phyloP scores from a whole-genome alignment of 2,329 filamentous ascomycete genomes.

The Aciculosporium take region DNA sequence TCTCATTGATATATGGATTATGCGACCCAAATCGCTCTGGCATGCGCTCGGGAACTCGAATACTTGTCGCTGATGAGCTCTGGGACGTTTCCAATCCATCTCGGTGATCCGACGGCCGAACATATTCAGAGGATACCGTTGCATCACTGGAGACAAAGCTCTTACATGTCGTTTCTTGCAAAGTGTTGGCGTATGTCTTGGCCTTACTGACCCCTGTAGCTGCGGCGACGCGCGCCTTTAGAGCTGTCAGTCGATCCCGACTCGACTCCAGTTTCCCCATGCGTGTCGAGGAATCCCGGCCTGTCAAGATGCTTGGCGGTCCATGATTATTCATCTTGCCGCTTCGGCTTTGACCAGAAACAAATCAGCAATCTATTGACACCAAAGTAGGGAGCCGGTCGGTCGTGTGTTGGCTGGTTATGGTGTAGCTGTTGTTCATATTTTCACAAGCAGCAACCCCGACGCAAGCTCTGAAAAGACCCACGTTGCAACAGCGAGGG shows the following conservation, averaged over 20 bases:
- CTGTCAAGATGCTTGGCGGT: slow-evolving; percentile 38
- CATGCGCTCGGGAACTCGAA: slow-evolving; percentile 5
- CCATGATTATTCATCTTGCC: slow-evolving; percentile 34
- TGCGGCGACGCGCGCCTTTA: slow-evolving; percentile 68
- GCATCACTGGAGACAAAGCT: slow-evolving; percentile 27
- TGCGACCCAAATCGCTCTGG: slow-evolving; percentile 2
- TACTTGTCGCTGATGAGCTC: slow-evolving; percentile 2
- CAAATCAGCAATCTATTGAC: too few species aligned
- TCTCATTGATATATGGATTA: slow-evolving; percentile 77
- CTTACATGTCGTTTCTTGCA: slow-evolving; percentile 42
- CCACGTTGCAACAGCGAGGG: too few species aligned
- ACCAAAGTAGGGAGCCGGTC: too few species aligned
- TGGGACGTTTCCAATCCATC: slow-evolving; percentile 2
- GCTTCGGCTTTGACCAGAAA: too few species aligned
- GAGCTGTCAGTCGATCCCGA: slow-evolving; percentile 55
- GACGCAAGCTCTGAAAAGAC: too few species aligned
- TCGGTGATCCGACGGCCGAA: not conserved
- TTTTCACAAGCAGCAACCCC: too few species aligned
- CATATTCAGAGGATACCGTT: slow-evolving; percentile 10
- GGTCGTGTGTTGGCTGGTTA: too few species aligned
- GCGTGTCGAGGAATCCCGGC: slow-evolving; percentile 38
- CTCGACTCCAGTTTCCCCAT: slow-evolving; percentile 42
- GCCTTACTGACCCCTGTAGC: slow-evolving; percentile 48
- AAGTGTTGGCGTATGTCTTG: slow-evolving; percentile 58
- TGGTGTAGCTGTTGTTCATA: too few species aligned